These are phyloP conservation scores for Calonectria ilicicola DNA, from an alignment of 2,329 filamentous ascomycete species.

Conservation along the genomic window DNA sequence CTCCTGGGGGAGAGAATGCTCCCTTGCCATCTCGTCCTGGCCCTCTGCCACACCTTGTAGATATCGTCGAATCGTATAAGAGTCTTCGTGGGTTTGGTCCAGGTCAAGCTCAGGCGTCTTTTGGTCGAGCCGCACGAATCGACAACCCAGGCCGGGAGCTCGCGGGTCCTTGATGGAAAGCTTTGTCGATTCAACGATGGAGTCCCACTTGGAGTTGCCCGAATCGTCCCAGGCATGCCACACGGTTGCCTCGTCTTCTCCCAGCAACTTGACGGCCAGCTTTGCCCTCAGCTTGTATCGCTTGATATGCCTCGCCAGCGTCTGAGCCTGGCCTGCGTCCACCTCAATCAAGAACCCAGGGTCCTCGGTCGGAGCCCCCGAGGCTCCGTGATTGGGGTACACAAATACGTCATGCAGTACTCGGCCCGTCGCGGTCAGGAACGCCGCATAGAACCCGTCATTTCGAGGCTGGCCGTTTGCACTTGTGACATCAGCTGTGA, in stretches of 20 bases:
- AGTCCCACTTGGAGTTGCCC: slow-evolving; percentile 33
- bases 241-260: slow-evolving; percentile 72
- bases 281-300: slow-evolving; percentile 89
- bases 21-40: slow-evolving; percentile 78
- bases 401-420: slow-evolving; percentile 92
- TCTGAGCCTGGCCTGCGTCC: slow-evolving; percentile 74
- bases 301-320: slow-evolving; percentile 78
- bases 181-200: slow-evolving; percentile 31
- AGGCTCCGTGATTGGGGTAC: slow-evolving; percentile 69
- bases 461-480: slow-evolving; percentile 49
- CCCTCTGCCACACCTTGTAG: slow-evolving; percentile 88
- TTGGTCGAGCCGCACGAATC: slow-evolving; percentile 54
- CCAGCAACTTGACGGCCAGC: slow-evolving; percentile 75
- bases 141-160: slow-evolving; percentile 67
- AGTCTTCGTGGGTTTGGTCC: slow-evolving; percentile 61
- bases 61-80: slow-evolving; percentile 83
- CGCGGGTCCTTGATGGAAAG: slow-evolving; percentile 64
- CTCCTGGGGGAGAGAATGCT: slow-evolving; percentile 84
- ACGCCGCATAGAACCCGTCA: slow-evolving; percentile 80
- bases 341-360: slow-evolving; percentile 80
- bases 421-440: slow-evolving; percentile 87
- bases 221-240: slow-evolving; percentile 81
- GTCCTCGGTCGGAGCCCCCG: slow-evolving; percentile 38
- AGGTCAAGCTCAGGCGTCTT: slow-evolving; percentile 54
- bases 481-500: slow-evolving; percentile 71